These are phyloP conservation scores for Ophiocordyceps australis DNA, from an alignment of 2,329 filamentous ascomycete genomes.

Conservation along the genomic window DNA sequence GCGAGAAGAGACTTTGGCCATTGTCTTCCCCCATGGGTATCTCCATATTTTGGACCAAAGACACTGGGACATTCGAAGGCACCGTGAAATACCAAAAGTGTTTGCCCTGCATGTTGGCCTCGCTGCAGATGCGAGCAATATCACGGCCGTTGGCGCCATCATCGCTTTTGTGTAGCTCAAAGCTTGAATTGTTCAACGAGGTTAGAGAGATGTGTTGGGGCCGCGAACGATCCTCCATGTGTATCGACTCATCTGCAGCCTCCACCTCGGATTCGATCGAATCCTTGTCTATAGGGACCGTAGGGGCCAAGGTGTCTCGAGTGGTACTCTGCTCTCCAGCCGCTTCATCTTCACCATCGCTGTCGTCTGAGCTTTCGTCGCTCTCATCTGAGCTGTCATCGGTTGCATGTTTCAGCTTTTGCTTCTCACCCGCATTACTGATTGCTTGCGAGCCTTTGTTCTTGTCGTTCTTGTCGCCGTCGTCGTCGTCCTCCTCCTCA, in stretches of 20 bases:
- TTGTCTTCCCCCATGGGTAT: slow-evolving; percentile 36
- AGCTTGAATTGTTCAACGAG: slow-evolving; percentile 30
- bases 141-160: slow-evolving; percentile 21
- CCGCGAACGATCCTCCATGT: slow-evolving; percentile 14
- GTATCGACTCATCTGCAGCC: slow-evolving; percentile 20
- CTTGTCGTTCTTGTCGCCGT: not conserved
- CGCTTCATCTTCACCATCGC: too few species aligned
- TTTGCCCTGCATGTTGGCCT: slow-evolving; percentile 45
- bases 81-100: slow-evolving; percentile 70
- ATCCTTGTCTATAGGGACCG: slow-evolving; percentile 6
- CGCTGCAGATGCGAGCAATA: slow-evolving; percentile 35
- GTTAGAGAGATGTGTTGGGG: slow-evolving; percentile 18
- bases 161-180: slow-evolving; percentile 30
- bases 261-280: slow-evolving; percentile 11
- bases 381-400: not conserved
- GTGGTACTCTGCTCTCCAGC: not conserved
- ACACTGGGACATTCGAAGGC: slow-evolving; percentile 50
- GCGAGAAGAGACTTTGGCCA: slow-evolving; percentile 35
- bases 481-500: slow-evolving; percentile 3
- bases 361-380: not conserved
- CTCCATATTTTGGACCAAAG: slow-evolving; percentile 44
- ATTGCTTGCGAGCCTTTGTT: slow-evolving; percentile 1
- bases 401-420: too few species aligned
- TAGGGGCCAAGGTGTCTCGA: not conserved
- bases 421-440: not conserved